Evolutionary conservation across 2,329 filamentous ascomycete genomes (phyloP).

Genomic region (Eutypella sp.): DNA sequence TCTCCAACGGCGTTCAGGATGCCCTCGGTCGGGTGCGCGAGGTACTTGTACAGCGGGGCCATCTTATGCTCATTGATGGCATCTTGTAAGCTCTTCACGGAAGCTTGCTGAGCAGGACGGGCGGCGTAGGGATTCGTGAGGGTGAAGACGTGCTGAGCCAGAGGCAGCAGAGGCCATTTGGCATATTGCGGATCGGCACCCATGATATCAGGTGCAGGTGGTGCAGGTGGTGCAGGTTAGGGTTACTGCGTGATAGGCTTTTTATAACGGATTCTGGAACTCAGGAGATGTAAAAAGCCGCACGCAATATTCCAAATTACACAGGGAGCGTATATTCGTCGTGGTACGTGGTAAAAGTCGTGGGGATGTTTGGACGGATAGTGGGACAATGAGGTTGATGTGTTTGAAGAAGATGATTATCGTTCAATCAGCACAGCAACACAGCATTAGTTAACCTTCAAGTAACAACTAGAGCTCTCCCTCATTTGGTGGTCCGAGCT

Average conservation of each 20-base stretch:
- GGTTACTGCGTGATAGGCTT: too few relatives aligned
- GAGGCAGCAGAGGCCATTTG: slow-evolving; percentile 75
- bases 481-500: neutral
- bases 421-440: neutral
- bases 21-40: slow-evolving; percentile 76
- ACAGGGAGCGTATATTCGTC: too few relatives aligned
- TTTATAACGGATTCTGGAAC: too few relatives aligned
- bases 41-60: slow-evolving; percentile 80
- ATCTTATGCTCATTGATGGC: slow-evolving; percentile 80
- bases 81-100: slow-evolving; percentile 72
- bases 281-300: too few relatives aligned
- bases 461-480: neutral
- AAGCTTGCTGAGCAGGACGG: slow-evolving; percentile 60
- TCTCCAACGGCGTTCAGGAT: slow-evolving; percentile 75
- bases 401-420: neutral
- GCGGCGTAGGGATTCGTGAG: slow-evolving; percentile 75
- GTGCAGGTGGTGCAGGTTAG: slow-evolving; percentile 8
- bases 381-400: too few relatives aligned
- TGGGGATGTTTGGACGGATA: too few relatives aligned
- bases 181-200: slow-evolving; percentile 79
- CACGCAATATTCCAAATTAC: too few relatives aligned
- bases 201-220: slow-evolving; percentile 44
- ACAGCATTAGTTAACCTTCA: neutral
- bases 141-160: slow-evolving; percentile 82
- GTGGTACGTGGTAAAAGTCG: neutral